Conservation (phyloP, 2,329 filamentous ascomycete genomes). For the Akanthomyces dipterigenus region DNA sequence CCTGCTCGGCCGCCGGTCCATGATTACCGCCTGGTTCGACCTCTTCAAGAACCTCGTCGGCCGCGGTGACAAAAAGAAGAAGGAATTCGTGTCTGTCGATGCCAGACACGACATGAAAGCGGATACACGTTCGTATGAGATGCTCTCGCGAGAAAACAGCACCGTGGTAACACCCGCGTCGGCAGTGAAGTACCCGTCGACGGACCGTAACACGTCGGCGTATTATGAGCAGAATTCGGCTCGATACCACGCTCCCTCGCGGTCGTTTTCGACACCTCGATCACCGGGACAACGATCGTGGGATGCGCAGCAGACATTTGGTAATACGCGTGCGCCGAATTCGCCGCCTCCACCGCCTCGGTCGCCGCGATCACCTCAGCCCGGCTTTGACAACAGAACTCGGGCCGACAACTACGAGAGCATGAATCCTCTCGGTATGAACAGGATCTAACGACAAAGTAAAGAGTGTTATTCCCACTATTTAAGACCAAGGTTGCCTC, state of each 20-base stretch:
- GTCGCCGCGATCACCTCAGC: background rate
- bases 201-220: constrained; percentile 44
- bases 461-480: background rate
- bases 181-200: constrained; percentile 27
- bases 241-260: constrained; percentile 46
- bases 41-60: constrained; percentile 45
- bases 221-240: constrained; percentile 47
- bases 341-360: background rate
- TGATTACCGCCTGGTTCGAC: constrained; percentile 77
- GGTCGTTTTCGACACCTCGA: constrained; percentile 51
- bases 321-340: constrained; percentile 18
- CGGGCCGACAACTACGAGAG: constrained; percentile 25
- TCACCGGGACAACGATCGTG: constrained; percentile 37
- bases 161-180: constrained; percentile 46
- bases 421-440: constrained; percentile 51
- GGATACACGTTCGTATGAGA: constrained; percentile 69
- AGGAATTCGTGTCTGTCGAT: constrained; percentile 86
- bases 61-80: constrained; percentile 38
- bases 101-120: constrained; percentile 57
- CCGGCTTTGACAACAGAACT: constrained; percentile 16
- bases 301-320: constrained; percentile 37
- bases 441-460: constrained; percentile 36
- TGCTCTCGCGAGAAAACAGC: constrained; percentile 59
- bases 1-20: constrained; percentile 75
- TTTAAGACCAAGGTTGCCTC: background rate